Evolutionary conservation across 495 filamentous ascomycete genomes (phyloP), one percentile per base, ranked within the genome.

Genomic region (Talaromyces wortmannii): DNA sequence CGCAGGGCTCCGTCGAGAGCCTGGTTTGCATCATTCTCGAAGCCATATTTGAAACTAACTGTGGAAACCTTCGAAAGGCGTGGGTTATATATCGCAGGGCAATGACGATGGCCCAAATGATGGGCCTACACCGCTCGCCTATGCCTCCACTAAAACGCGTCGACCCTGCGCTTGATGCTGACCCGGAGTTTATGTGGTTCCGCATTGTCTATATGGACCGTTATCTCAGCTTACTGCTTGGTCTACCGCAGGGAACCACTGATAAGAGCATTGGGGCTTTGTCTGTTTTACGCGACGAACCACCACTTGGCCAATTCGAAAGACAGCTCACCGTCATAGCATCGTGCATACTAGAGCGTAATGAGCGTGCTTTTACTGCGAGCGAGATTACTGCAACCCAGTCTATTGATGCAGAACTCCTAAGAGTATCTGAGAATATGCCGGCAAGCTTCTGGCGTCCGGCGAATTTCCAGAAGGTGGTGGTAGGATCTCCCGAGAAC

Each of bases 11-110:
- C 0, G 50, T 81, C 43, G 78, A 83, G 49, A 71, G 73, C 7
- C 29, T 80, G 3, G 69, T 74, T 31, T 76, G 73, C 55, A 57
- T 80, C 55, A 67, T 79, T 29, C 45, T 75, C 7, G 75, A 78
- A 53, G 60, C 64, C 45, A 55, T 73, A 47, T 80, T 66, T 59
- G 65, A 75, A 16, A 57, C 55, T 8, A 74, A 77, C 58, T 50
- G 43, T 18, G 78, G 77, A 3, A 78, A 78, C 55, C 64, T 79
- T 1, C 74, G 70, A 32, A 59, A 64, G 23, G 61, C 66, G 0
- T 78, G 70, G 74, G 30, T 76, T 10, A 48, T 64, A 6, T 48
- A 53, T 16, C 71, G 78, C 11, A 63, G 77, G 53, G 78, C 77
- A 46, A 46, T 46, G 44, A 17, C 44, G 7, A 23, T 46, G 7